Percentiles rank a stretch among this genome's conserved stretches.
Evolutionary conservation across 495 filamentous ascomycete species (phyloP).

Genomic region (Podospora pseudopauciseta): DNA sequence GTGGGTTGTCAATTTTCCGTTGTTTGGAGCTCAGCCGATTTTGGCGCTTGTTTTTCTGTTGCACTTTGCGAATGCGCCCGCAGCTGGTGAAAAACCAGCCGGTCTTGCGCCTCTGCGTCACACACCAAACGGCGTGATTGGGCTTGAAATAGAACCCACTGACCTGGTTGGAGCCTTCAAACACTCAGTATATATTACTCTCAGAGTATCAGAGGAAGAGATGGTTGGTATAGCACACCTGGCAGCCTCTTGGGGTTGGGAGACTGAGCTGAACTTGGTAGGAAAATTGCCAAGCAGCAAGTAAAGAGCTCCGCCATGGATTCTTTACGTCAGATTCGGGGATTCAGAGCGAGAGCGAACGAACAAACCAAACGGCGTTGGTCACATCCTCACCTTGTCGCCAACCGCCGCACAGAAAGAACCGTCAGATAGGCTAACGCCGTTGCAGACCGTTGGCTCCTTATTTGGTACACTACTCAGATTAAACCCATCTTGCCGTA

Average conservation of each 20-base stretch:
- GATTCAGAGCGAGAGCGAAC: background rate
- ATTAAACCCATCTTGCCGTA: background rate
- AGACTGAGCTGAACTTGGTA: slow-evolving; percentile 1
- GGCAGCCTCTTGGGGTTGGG: slow-evolving; percentile 1
- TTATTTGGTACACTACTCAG: background rate
- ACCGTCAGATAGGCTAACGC: background rate
- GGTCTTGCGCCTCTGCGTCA: background rate
- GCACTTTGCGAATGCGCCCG: background rate
- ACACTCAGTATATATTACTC: background rate
- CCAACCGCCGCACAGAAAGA: background rate
- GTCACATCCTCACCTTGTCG: background rate
- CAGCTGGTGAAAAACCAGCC: background rate
- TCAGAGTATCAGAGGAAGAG: background rate
- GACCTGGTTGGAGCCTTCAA: background rate
- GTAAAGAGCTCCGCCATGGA: background rate
- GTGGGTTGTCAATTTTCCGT: background rate
- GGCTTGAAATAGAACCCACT: background rate
- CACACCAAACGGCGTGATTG: background rate
- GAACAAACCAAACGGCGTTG: background rate
- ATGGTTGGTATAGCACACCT: background rate
- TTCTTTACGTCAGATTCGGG: slow-evolving; percentile 4
- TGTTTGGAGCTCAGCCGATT: background rate
- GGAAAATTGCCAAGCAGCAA: background rate
- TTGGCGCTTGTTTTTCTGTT: background rate
- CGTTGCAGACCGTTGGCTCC: background rate